Percentiles rank a stretch among this genome's conserved stretches.
Conservation (phyloP, 2,329 filamentous ascomycete genomes). For the Diaporthe velutina region DNA sequence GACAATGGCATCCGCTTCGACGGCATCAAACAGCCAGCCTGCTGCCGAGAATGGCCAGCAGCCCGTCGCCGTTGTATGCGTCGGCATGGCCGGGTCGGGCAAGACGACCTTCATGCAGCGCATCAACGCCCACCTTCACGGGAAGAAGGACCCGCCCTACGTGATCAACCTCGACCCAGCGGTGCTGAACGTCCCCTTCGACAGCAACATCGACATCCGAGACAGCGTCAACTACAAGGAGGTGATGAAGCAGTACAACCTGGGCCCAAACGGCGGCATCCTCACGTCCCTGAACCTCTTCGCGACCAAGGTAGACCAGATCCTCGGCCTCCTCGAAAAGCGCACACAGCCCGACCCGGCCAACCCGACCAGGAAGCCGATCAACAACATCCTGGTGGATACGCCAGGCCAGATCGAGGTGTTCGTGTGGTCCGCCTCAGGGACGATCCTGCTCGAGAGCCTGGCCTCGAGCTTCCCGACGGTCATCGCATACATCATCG, state of each 20-base stretch:
- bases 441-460: conserved; percentile 92
- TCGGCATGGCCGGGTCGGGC: conserved; percentile 97
- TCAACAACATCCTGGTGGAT: conserved; percentile 91
- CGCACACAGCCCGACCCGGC: conserved; percentile 75
- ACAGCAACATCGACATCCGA: conserved; percentile 98
- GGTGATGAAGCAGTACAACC: conserved; percentile 99
- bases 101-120: conserved; percentile 99
- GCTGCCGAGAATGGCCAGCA: conserved; percentile 42
- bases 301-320: conserved; percentile 97
- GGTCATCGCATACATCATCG: conserved; percentile 96
- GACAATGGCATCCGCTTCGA: conserved; percentile 42
- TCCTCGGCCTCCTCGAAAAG: conserved; percentile 91
- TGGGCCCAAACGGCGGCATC: conserved; percentile 97
- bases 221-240: conserved; percentile 99
- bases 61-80: conserved; percentile 88
- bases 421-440: conserved; percentile 97
- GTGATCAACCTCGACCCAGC: conserved; percentile 98
- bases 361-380: conserved; percentile 71
- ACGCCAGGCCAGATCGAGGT: conserved; percentile 99
- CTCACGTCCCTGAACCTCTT: conserved; percentile 96
- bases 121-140: conserved; percentile 93
- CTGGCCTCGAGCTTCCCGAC: conserved; percentile 95
- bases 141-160: conserved; percentile 85
- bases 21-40: conserved; percentile 37
- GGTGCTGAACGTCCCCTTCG: conserved; percentile 92